These are phyloP conservation scores for Candida parachauliodes DNA, from an alignment of 805 yeast species.

Conservation along the genomic window DNA sequence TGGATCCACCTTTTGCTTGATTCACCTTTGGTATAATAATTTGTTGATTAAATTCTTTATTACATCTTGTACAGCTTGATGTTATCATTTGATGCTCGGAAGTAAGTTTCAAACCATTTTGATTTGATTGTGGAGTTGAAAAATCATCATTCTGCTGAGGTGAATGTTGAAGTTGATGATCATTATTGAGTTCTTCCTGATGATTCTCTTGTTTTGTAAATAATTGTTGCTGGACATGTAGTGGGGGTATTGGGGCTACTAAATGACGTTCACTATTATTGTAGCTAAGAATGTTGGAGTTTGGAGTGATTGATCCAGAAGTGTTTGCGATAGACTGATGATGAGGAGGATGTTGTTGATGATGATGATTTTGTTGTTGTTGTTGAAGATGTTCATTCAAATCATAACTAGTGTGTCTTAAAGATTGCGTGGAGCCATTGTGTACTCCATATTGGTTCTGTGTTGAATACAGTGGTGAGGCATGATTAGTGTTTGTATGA, in stretches of 20 bases:
- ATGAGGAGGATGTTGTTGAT: too few relatives aligned
- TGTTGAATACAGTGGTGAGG: not conserved
- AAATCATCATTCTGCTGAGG: not conserved
- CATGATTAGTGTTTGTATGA: not conserved
- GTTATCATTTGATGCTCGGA: constrained; percentile 31
- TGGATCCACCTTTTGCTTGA: constrained; percentile 17
- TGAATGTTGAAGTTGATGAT: not conserved
- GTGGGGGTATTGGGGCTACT: constrained; percentile 39
- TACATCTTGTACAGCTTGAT: constrained; percentile 53
- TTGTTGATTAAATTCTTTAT: constrained; percentile 52
- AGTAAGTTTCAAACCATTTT: too few relatives aligned
- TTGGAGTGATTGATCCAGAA: not conserved
- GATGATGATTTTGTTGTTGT: too few relatives aligned
- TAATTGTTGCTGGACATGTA: constrained; percentile 41
- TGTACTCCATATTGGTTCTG: constrained; percentile 5
- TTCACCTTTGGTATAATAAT: constrained; percentile 27
- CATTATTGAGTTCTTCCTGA: not conserved
- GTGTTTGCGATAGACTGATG: constrained; percentile 1
- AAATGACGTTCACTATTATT: constrained; percentile 13
- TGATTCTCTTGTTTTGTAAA: constrained; percentile 14
- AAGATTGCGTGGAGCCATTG: not conserved
- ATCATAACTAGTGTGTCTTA: constrained; percentile 7
- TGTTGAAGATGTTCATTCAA: not conserved
- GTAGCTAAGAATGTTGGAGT: constrained; percentile 5
- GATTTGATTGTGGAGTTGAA: not conserved